Evolutionary conservation across 179 eudicot species (phyloP), one percentile per base, ranked within the genome.

Genomic region (Sideroxylon spinosum): DNA sequence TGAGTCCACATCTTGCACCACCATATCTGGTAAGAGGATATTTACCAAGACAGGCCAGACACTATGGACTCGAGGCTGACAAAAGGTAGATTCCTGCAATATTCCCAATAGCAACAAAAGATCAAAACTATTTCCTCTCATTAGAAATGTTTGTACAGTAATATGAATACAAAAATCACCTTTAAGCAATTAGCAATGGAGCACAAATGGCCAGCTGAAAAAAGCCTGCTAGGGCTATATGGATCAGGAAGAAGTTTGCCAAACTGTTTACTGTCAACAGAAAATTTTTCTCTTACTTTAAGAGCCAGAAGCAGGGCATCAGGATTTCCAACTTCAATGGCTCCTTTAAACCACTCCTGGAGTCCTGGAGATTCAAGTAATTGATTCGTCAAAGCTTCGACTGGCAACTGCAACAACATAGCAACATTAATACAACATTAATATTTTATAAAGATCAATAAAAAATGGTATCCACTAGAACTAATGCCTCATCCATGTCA

Each of bases 11-110:
- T 93, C 97, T 85, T 88, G 90, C 79, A 82, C 62, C 26, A 83
- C 78, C 52, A 74, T 64, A 67, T 90, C 97, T 26, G 98, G 97
- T 79, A 93, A 86, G 67, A 93, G 88, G 68, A 86, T 75, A 83
- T 85, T 90, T 63, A 87, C 82, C 69, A 95, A 64, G 73, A 84
- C 85, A 79, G 91, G 91, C 99, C 99, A 95, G 19, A 95, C 82
- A 81, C 95, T 87, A 84, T 95, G 99, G 78, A 93, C 91, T 79
- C 98, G 90, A 29, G 99, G 99, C 83, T 89, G 97, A 84, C 98
- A 95, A 79, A 93, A 95, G 62, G 98, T 88, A 10, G 98, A 91
- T 78, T 93, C 95, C 99, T 95, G 94, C 81, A 87, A 78, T 17
- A 67, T 28, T 14, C 79, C 64, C 29, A 49, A 59, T 37, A 37